Evolutionary conservation across 1,284 basidiomycete species (phyloP), one percentile per base, ranked within the genome.

Genomic region (Cutaneotrichosporon sp.): DNA sequence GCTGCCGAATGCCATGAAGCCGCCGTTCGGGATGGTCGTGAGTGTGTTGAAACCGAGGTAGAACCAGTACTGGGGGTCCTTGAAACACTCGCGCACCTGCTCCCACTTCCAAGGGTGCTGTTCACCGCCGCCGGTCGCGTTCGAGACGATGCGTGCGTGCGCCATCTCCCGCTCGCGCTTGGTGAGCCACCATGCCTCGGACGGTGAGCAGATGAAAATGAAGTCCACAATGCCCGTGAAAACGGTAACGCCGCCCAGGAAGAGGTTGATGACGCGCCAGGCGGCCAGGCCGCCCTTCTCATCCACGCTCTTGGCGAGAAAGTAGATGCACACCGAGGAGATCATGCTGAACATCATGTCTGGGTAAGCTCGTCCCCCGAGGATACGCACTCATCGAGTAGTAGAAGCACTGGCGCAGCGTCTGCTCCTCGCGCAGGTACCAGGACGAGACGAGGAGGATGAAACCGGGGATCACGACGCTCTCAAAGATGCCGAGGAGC

Each of bases 181-280:
- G 29, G 42, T 60, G 54, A 58, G 63, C 71, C 59, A 72, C 66
- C 50, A 69, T 10, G 68, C 69, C 36, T 69, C 66, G 4, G 60
- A 49, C 1, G 69, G 69, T 10, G 69, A 70, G 10, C 69, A 68
- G 34, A 69, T 34, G 14, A 71, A 50, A 57, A 67, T 31, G 27
- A 70, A 46, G 20, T 67, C 55, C 25, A 69, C 18, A 36, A 70
- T 31, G 20, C 65, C 65, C 1, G 47, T n/a, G 11, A 53, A 24
- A 25, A 71, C 57, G 25, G 71, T 73, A 11, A 60, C 8, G 1
- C 50, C 64, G 25, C 70, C 70, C 18, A 72, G 67, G 65, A 72
- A 72, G 27, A 65, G 63, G 50, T 71, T 67, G 65, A 72, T 72
- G 16, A 67, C 67, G 27, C 68, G 58, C 58, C 71, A 72, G 1